Percentiles rank a stretch among this genome's conserved stretches.
These are phyloP conservation scores for Phytophthora colocasiae DNA, from an alignment of 352 stramenopile species.

Conservation along the genomic window DNA sequence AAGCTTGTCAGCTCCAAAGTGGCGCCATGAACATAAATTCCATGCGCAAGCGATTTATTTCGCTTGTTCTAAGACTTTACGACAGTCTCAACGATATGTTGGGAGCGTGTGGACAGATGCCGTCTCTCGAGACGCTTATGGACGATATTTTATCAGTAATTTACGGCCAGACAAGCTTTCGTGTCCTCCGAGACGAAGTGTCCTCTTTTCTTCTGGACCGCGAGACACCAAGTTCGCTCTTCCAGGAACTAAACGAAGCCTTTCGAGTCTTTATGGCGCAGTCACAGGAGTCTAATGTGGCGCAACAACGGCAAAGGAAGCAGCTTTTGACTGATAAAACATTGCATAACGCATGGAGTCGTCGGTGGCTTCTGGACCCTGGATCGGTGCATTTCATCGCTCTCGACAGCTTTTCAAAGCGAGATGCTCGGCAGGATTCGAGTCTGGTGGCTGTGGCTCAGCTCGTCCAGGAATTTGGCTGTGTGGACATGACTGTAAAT, in stretches of 20 bases:
- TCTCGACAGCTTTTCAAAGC: not conserved
- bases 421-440: not conserved
- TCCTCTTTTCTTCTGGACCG: slow-evolving; percentile 14
- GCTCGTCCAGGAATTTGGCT: slow-evolving; percentile 20
- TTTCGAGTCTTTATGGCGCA: slow-evolving; percentile 15
- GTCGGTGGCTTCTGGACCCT: slow-evolving; percentile 31
- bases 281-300: not conserved
- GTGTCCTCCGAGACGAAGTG: slow-evolving; percentile 11
- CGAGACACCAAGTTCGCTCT: not conserved
- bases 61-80: slow-evolving; percentile 27
- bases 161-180: slow-evolving; percentile 22
- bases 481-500: slow-evolving; percentile 19
- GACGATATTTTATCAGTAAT: slow-evolving; percentile 42
- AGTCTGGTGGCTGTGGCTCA: slow-evolving; percentile 15
- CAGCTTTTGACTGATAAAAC: not conserved
- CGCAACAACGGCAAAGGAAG: not conserved
- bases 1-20: not conserved
- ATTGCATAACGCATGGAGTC: slow-evolving; percentile 22
- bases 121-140: slow-evolving; percentile 21
- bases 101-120: not conserved
- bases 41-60: slow-evolving; percentile 18
- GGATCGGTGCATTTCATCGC: slow-evolving; percentile 13
- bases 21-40: not conserved
- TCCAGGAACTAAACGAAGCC: not conserved
- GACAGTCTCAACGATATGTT: slow-evolving; percentile 14